Percentiles rank a stretch among this genome's conserved stretches.
Evolutionary conservation across 768 basidiomycete species (phyloP).

Genomic region (Boletus rubropictus): DNA sequence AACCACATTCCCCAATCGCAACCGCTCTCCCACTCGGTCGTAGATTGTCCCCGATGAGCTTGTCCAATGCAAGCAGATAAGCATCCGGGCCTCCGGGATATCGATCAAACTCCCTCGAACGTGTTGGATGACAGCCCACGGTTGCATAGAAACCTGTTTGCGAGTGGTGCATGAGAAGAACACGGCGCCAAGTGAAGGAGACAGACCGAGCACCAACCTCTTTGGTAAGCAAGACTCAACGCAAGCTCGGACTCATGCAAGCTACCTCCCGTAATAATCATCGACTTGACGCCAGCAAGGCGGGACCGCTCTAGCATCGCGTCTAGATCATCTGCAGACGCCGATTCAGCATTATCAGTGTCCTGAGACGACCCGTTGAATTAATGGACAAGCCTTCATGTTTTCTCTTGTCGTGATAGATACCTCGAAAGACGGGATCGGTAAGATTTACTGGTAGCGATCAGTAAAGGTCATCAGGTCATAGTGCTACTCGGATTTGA

Average conservation of each 20-base stretch:
- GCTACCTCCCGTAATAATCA: constrained; percentile 75
- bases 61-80: constrained; percentile 56
- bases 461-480: neutral
- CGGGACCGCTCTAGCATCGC: constrained; percentile 51
- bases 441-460: constrained; percentile 44
- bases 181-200: neutral
- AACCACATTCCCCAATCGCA: constrained; percentile 75
- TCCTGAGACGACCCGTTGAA: neutral
- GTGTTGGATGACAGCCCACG: constrained; percentile 77
- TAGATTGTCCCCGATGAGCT: constrained; percentile 44
- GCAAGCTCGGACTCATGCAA: constrained; percentile 58
- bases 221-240: constrained; percentile 51
- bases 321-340: constrained; percentile 52
- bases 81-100: constrained; percentile 50
- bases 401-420: constrained; percentile 43
- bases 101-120: constrained; percentile 60
- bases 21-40: constrained; percentile 55
- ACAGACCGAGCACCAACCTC: constrained; percentile 34
- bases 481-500: neutral
- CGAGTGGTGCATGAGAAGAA: neutral
- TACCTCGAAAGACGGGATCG: constrained; percentile 52
- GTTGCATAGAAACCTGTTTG: constrained; percentile 60
- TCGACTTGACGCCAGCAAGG: constrained; percentile 56
- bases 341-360: neutral
- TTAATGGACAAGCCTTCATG: constrained; percentile 39